Evolutionary conservation across 192 early-diverging fungal species (phyloP).

Genomic region (Coemansia asiatica): DNA sequence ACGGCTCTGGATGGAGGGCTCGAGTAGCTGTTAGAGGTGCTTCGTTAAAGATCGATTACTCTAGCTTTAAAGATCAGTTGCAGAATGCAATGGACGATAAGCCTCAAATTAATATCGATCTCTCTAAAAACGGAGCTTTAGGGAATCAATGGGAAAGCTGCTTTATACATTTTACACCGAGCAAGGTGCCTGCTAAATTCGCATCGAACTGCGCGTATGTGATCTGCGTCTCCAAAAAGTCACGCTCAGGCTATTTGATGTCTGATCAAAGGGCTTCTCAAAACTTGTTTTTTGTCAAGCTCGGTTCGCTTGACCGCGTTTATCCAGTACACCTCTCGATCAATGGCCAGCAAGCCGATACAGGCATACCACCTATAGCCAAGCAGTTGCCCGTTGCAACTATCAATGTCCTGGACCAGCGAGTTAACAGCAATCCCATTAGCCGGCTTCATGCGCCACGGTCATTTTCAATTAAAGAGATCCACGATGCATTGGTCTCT

Average conservation of each 20-base stretch:
- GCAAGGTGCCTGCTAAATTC: slow-evolving; percentile 14
- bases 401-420: too few species aligned
- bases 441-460: too few species aligned
- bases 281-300: background rate
- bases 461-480: too few species aligned
- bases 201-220: slow-evolving; percentile 23
- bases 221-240: slow-evolving; percentile 15
- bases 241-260: background rate
- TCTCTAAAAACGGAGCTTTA: background rate
- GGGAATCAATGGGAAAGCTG: slow-evolving; percentile 6
- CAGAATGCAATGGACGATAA: background rate
- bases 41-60: background rate
- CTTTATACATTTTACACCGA: slow-evolving; percentile 11
- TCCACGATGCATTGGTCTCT: too few species aligned
- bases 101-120: background rate
- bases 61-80: background rate
- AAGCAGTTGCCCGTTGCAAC: slow-evolving; percentile 7
- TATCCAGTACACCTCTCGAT: slow-evolving; percentile 17
- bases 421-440: too few species aligned
- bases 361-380: background rate
- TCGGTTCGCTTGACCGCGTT: slow-evolving; percentile 17
- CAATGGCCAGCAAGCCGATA: background rate
- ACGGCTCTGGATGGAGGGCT: background rate
- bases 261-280: too few species aligned
- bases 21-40: background rate